phyloP scores from a whole-genome alignment of 176 grass and related monocot species.

The Puya raimondii region DNA sequence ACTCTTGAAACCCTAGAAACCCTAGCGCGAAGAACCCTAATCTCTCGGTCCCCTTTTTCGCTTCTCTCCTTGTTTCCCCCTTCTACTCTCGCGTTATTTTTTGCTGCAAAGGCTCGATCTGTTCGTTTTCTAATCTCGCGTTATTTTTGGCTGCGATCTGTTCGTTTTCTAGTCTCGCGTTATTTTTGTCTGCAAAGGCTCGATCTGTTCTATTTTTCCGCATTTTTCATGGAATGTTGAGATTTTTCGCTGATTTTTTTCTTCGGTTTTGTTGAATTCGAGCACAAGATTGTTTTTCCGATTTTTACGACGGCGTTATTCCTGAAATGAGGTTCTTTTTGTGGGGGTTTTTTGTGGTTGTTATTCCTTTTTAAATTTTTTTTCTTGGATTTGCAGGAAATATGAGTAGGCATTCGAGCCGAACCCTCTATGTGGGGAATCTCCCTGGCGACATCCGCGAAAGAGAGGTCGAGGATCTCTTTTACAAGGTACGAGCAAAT shows the following conservation, averaged over 20 bases:
- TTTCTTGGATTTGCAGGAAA: conserved; percentile 21
- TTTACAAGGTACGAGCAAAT: conserved; percentile 55
- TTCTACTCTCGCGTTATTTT: background rate
- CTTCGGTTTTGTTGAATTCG: background rate
- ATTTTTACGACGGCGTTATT: background rate
- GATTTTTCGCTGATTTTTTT: background rate
- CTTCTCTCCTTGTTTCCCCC: background rate
- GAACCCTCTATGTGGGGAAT: conserved; percentile 83
- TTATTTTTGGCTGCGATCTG: background rate
- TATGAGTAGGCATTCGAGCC: conserved; percentile 57
- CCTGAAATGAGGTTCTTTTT: background rate
- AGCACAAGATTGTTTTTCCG: too few species aligned
- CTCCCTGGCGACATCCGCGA: conserved; percentile 76
- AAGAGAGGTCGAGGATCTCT: conserved; percentile 79
- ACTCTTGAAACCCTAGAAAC: background rate
- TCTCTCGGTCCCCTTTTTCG: background rate
- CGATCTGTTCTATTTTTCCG: background rate
- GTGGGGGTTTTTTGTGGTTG: background rate
- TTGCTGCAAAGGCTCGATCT: background rate
- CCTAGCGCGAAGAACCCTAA: background rate
- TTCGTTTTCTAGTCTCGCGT: background rate
- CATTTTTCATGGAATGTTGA: background rate
- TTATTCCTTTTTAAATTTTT: background rate
- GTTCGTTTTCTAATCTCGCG: background rate
- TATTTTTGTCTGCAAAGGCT: background rate